Percentiles rank a stretch among this genome's conserved stretches.
These are phyloP conservation scores for Kodamaea fungicola DNA, from an alignment of 1,139 yeast species.

Conservation along the genomic window DNA sequence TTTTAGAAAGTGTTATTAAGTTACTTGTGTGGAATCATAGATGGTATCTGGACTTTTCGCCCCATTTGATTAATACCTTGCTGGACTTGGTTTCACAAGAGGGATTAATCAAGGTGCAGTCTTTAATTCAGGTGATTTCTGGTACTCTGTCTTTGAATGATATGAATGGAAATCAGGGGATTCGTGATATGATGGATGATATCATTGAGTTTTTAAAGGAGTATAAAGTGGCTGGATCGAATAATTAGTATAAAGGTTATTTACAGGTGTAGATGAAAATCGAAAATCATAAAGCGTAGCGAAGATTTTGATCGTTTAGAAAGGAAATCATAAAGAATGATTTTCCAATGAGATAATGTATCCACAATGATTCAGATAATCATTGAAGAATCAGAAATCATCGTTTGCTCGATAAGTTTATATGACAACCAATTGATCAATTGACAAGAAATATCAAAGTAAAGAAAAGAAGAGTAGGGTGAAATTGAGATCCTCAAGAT, in stretches of 20 bases:
- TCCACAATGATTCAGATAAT: no score
- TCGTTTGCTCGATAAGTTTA: no score
- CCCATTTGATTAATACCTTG: slow-evolving; percentile 54
- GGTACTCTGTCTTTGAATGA: slow-evolving; percentile 18
- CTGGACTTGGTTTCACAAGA: slow-evolving; percentile 66
- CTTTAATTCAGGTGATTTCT: slow-evolving; percentile 71
- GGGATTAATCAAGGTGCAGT: slow-evolving; percentile 73
- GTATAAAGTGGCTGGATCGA: slow-evolving; percentile 42
- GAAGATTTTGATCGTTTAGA: no score
- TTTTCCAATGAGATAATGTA: no score
- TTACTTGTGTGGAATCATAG: slow-evolving; percentile 93
- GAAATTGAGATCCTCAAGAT: no score
- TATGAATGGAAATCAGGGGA: slow-evolving; percentile 46
- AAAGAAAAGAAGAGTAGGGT: no score
- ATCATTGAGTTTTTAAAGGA: slow-evolving; percentile 47
- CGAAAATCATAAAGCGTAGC: no score
- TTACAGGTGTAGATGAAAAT: neutral
- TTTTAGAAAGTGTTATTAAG: slow-evolving; percentile 70
- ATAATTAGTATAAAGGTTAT: slow-evolving; percentile 22
- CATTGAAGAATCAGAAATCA: no score
- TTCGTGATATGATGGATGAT: slow-evolving; percentile 56
- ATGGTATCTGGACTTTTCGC: slow-evolving; percentile 92
- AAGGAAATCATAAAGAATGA: no score
- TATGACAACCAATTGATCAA: no score
- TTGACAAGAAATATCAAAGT: no score